Evolutionary conservation across 495 filamentous ascomycete species (phyloP).

Genomic region (Echria macrotheca): DNA sequence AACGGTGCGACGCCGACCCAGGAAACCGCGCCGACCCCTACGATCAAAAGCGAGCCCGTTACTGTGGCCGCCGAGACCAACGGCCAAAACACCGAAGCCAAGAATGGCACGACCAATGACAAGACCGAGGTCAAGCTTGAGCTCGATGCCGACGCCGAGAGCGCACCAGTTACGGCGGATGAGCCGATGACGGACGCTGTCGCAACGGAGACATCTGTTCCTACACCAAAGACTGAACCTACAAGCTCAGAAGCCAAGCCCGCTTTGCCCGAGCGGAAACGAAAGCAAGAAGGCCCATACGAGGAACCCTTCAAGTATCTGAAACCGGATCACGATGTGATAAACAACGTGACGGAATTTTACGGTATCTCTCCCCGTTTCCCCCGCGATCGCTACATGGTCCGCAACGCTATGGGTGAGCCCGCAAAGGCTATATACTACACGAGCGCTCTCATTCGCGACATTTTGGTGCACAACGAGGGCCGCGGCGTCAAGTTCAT

Average conservation of each 20-base stretch:
- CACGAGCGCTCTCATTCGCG: constrained; percentile 74
- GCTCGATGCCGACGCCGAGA: constrained; percentile 16
- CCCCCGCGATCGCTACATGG: constrained; percentile 87
- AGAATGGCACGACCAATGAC: constrained; percentile 3
- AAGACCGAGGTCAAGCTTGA: constrained; percentile 6
- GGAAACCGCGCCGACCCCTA: constrained; percentile 20
- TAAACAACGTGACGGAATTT: constrained; percentile 69
- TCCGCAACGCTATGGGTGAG: constrained; percentile 78
- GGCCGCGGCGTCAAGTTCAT: constrained; percentile 89
- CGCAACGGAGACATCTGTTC: constrained; percentile 13
- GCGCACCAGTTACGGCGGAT: constrained; percentile 5
- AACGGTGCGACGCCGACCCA: constrained; percentile 21
- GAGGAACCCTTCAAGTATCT: constrained; percentile 95
- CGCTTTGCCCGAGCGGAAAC: constrained; percentile 26
- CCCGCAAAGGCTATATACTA: constrained; percentile 93
- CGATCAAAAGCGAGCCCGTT: constrained; percentile 21
- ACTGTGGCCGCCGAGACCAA: constrained; percentile 20
- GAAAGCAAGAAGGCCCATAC: constrained; percentile 43
- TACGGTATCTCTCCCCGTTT: constrained; percentile 78
- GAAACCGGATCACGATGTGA: constrained; percentile 61
- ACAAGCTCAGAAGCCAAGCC: background rate
- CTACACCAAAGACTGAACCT: too few relatives aligned
- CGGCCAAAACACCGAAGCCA: too few relatives aligned
- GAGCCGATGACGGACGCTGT: constrained; percentile 4
- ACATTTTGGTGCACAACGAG: constrained; percentile 78